A percentile compares a stretch with the other conserved stretches of the same genome.
phyloP scores from a whole-genome alignment of 78 protist genomes.

The Creolimax fragrantissima region DNA sequence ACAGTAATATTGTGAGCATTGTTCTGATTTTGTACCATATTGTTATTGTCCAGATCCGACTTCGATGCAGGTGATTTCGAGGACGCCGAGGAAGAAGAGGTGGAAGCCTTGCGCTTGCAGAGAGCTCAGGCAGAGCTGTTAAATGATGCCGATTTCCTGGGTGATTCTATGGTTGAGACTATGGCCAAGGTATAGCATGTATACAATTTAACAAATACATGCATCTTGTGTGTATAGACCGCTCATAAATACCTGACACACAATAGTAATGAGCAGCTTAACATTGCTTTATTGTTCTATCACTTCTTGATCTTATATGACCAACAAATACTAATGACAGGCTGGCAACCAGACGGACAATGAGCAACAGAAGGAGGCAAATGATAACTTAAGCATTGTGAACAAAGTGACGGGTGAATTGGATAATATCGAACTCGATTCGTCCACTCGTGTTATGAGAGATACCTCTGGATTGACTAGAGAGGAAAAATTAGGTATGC shows the following conservation, averaged over 20 bases:
- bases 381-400: not conserved
- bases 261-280: no score
- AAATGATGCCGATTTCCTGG: not conserved
- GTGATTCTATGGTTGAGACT: not conserved
- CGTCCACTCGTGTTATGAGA: not conserved
- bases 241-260: no score
- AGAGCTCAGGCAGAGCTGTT: not conserved
- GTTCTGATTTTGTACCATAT: no score
- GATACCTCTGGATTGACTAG: not conserved
- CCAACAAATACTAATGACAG: no score
- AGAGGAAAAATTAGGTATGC: not conserved
- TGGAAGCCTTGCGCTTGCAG: constrained; percentile 17
- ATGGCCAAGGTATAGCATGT: not conserved
- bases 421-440: not conserved
- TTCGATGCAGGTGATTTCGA: not conserved
- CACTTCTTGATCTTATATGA: no score
- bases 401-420: not conserved
- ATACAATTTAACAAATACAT: not conserved
- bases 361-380: not conserved
- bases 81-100: constrained; percentile 18
- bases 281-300: no score
- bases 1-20: no score
- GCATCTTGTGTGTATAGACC: no score
- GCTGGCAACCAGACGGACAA: not conserved
- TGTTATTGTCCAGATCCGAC: not conserved